Conservation (phyloP, 1,139 yeast genomes). For the Sugiyamaella neomexicana region DNA sequence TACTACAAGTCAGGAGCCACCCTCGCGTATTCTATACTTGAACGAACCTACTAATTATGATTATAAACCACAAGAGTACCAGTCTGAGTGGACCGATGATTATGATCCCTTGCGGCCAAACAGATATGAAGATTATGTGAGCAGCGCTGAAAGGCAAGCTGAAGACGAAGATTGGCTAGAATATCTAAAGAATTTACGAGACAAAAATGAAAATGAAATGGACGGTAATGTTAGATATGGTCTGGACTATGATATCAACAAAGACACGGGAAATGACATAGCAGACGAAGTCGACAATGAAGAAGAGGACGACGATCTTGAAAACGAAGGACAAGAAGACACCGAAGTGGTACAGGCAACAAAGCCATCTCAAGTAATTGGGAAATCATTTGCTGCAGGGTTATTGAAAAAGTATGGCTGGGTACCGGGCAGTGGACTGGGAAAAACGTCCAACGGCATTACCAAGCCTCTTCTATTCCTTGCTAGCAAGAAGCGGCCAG, state of each 20-base stretch:
- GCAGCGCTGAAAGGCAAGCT: constrained; percentile 21
- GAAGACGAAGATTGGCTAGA: constrained; percentile 28
- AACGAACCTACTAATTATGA: not conserved
- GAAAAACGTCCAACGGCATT: constrained; percentile 26
- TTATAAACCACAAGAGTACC: not conserved
- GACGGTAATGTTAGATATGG: constrained; percentile 9
- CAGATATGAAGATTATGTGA: constrained; percentile 18
- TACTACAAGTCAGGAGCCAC: not conserved
- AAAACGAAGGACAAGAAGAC: constrained; percentile 19
- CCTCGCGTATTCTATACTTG: not conserved
- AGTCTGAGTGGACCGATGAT: constrained; percentile 23
- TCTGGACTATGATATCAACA: constrained; percentile 17
- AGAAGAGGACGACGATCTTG: constrained; percentile 21
- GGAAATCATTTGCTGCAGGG: constrained; percentile 15
- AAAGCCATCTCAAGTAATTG: constrained; percentile 11
- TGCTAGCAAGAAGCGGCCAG: constrained; percentile 23
- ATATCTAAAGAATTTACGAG: constrained; percentile 29
- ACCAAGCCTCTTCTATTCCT: constrained; percentile 26
- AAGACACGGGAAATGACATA: constrained; percentile 24
- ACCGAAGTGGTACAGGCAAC: not conserved
- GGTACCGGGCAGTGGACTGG: constrained; percentile 28
- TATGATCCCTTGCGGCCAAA: constrained; percentile 28
- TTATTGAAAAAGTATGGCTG: constrained; percentile 32
- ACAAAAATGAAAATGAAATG: constrained; percentile 17
- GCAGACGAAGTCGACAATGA: constrained; percentile 15